These are phyloP conservation scores for Raddia distichophylla DNA, from an alignment of 176 grass and related monocot species.

Conservation along the genomic window DNA sequence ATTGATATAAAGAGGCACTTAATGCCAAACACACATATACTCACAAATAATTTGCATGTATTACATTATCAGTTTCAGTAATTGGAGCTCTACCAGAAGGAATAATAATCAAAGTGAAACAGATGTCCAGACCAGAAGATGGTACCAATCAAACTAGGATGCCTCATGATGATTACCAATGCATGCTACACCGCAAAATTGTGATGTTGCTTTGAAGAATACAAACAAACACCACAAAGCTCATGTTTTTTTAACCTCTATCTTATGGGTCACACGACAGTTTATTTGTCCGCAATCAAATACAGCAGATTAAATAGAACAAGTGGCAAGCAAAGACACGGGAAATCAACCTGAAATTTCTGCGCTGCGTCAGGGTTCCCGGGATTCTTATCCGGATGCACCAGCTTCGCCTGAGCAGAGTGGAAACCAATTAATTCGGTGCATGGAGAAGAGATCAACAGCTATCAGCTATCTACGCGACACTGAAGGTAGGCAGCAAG, in stretches of 20 bases:
- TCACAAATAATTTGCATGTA: neutral
- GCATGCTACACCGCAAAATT: neutral
- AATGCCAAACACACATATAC: neutral
- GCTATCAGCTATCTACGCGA: neutral
- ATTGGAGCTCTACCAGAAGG: neutral
- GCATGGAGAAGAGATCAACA: neutral
- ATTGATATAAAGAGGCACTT: constrained; percentile 7
- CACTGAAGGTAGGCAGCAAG: neutral
- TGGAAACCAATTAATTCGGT: constrained; percentile 1
- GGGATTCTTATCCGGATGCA: constrained; percentile 96
- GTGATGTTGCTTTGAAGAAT: neutral
- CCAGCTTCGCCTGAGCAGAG: constrained; percentile 70
- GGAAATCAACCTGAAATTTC: constrained; percentile 74
- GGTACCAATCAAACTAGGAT: neutral
- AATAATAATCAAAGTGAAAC: neutral
- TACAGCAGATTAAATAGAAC: neutral
- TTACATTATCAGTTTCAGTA: neutral
- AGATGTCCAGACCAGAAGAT: neutral
- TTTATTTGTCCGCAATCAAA: neutral
- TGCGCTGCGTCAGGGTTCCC: constrained; percentile 79
- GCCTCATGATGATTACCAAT: neutral
- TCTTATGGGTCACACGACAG: neutral
- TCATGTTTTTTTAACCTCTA: neutral
- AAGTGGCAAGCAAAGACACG: neutral
- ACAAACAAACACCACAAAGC: neutral